phyloP scores from a whole-genome alignment of 306 rosid species.

The Pyrus communis region DNA sequence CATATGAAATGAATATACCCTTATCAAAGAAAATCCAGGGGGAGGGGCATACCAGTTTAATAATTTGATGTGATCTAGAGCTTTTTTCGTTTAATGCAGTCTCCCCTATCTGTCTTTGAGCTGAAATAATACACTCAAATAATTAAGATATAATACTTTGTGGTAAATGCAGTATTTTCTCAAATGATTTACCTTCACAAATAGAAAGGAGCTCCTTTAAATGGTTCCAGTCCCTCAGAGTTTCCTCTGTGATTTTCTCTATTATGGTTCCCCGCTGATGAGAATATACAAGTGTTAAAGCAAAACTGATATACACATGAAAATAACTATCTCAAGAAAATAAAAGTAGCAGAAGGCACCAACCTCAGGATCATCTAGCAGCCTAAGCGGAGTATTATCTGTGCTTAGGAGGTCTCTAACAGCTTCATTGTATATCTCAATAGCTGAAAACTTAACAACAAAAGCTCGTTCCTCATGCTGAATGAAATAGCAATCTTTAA shows the following conservation, averaged over 20 bases:
- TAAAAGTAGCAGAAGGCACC: constrained; percentile 4
- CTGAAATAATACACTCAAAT: constrained; percentile 39
- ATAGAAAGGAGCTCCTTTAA: constrained; percentile 73
- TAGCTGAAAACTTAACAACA: constrained; percentile 81
- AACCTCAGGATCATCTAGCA: constrained; percentile 98
- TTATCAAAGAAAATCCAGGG: background rate
- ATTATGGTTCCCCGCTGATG: constrained; percentile 72
- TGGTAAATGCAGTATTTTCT: constrained; percentile 10
- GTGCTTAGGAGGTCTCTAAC: constrained; percentile 91
- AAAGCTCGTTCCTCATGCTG: constrained; percentile 99
- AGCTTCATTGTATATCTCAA: constrained; percentile 96
- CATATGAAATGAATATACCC: background rate
- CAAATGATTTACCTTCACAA: constrained; percentile 71
- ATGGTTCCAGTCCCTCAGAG: constrained; percentile 81
- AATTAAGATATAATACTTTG: constrained; percentile 9
- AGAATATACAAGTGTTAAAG: constrained; percentile 26
- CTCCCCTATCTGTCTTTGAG: constrained; percentile 97
- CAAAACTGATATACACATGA: constrained; percentile 3
- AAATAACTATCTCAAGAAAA: background rate
- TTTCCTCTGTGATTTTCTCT: constrained; percentile 92
- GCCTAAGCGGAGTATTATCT: constrained; percentile 75
- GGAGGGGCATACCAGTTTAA: constrained; percentile 56
- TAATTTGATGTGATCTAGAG: constrained; percentile 98
- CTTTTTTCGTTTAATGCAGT: constrained; percentile 86
- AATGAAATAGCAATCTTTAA: constrained; percentile 1